phyloP scores from a whole-genome alignment of 345 rosid genomes.

The Crucihimalaya himalaica region DNA sequence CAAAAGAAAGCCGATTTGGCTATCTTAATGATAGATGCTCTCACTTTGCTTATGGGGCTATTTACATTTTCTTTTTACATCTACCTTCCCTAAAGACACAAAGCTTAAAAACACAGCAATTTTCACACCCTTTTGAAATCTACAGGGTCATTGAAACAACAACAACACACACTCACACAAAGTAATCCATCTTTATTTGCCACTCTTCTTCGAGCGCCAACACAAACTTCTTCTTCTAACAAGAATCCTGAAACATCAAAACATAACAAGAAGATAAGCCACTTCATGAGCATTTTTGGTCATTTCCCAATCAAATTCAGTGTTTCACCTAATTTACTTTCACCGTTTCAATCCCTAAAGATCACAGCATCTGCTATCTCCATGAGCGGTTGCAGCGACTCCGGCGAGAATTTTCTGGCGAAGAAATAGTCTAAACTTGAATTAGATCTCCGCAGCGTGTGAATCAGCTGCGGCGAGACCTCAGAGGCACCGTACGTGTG shows the following conservation, averaged over 20 bases:
- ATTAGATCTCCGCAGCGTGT: slow-evolving; percentile 54
- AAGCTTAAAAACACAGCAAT: not conserved
- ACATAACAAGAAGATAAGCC: not conserved
- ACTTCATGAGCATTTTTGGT: not conserved
- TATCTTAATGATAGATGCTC: slow-evolving; percentile 1
- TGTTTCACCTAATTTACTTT: slow-evolving; percentile 22
- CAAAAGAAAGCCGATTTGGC: slow-evolving; percentile 32
- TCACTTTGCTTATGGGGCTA: slow-evolving; percentile 20
- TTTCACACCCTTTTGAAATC: slow-evolving; percentile 19
- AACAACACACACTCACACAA: not conserved
- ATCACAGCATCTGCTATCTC: slow-evolving; percentile 63
- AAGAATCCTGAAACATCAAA: slow-evolving; percentile 11
- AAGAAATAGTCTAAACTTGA: slow-evolving; percentile 58
- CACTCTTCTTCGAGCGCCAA: slow-evolving; percentile 39
- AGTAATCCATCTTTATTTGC: slow-evolving; percentile 27
- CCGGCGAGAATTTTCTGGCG: slow-evolving; percentile 80
- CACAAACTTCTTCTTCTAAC: slow-evolving; percentile 21
- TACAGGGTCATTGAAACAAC: not conserved
- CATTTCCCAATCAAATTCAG: not conserved
- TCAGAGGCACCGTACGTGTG: slow-evolving; percentile 51
- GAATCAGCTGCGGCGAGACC: slow-evolving; percentile 52
- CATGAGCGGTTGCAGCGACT: slow-evolving; percentile 67
- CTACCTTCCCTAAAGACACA: not conserved
- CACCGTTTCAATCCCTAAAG: slow-evolving; percentile 51
- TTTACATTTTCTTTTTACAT: slow-evolving; percentile 19